Base-by-base conservation (phyloP, 441 rosid genomes). In the Corymbia calophylla region DNA sequence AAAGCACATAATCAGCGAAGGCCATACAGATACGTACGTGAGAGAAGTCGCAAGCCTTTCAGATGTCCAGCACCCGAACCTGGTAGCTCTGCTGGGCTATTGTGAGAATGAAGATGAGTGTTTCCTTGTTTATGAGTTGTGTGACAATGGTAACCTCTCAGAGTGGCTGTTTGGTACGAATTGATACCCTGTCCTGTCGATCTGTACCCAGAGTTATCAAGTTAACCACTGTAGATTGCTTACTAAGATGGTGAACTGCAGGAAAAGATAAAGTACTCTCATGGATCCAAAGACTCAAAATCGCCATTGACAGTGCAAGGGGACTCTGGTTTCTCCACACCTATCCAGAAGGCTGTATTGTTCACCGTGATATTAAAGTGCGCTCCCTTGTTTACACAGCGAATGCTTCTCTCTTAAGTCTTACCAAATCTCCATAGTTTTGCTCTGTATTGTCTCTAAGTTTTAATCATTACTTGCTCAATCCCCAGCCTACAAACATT, bases 271-370 rank as follows among this genome's bases (percentile, higher is more conserved):
- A 89, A 87, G 56, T 51, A 60, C 96, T 94, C 87, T 92, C 96
- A 19, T 95, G 97, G 96, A 94, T 87, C 53, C 94, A 95, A 92
- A 93, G 96, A 88, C 94, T 95, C n/a, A 88, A 93, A 92, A 92
- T 94, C 53, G 95, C 95, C 54, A 90, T 94, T 64, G 95, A 90
- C 87, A 86, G 95, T 86, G 96, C 97, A 58, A 91, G 89, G 64
- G 96, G 95, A 31, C 94, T 95, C 31, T 91, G 93, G 94, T 95
- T 95, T 92, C 96, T 95, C 87, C 96, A 95, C 88, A 94, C 91
- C 88, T 94, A 95, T 86, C 94, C 94, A 25, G 94, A 93, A 91
- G 97, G 96, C 87, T 91, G 95, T 88, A 95, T 95, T 73, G 94
- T 95, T 91, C 96, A 94, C 87, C 93, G 95, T 10, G 95, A 95